Evolutionary conservation across 2,329 filamentous ascomycete genomes (phyloP), one percentile per base, ranked within the genome.

Genomic region (Zymoseptoria brevis): DNA sequence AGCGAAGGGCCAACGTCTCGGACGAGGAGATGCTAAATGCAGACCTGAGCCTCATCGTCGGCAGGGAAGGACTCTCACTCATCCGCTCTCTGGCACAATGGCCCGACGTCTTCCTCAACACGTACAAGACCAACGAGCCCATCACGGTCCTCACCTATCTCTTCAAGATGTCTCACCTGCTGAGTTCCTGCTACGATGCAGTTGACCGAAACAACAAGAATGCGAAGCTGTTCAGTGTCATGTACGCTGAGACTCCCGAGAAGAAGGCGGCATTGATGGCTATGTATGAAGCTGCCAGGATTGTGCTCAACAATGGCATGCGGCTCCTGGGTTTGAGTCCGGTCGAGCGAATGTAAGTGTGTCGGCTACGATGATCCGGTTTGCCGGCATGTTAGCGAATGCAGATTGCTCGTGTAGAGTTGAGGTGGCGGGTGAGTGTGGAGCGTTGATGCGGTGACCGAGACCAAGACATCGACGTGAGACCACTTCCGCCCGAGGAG

Each of bases 251-350:
- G 75, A 70, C 62, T 45, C 79, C 78, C 29, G 85, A 88, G 71
- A 75, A 91, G 57, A 86, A 88, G 79, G 75, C 78, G 68, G 87
- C 88, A 24, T 81, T 90, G 66, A 83, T 90, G 81, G 88, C 88
- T 9, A 76, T 96, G 66, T 96, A 95, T 72, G 85, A 87, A 66
- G 80, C 87, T 2, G 87, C 89, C 6, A 82, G 87, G 69, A 85
- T 86, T 61, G 89, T 93, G 41, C 78, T 96, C 63, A 81, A 82
- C 68, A 96, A 94, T 73, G 90, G 89, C 62, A 95, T 96, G 90
- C 81, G 82, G 63, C 74, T 95, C 67, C 77, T 96, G 64, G 90
- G 90, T 1, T 77, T 96, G 72, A 85, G 80, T 56, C 90, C 90
- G 8, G 87, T 96, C 53, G 86, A 93, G 72, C 79, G 84, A 76